These are phyloP conservation scores for Scalesia atractyloides DNA, from an alignment of 129 eudicot species.

Conservation along the genomic window DNA sequence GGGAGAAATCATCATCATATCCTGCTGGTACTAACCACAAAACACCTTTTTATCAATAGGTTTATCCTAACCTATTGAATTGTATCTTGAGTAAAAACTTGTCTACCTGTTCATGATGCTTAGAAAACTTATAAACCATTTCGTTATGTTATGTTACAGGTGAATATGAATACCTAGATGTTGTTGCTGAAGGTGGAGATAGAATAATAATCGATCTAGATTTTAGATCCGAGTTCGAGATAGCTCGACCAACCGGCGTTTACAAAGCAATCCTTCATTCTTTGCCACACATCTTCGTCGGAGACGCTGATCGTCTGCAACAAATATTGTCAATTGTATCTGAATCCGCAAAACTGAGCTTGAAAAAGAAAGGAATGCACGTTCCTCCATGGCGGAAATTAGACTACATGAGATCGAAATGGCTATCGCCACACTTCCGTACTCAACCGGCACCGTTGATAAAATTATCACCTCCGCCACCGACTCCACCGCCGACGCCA, in stretches of 20 bases:
- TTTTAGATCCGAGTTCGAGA: constrained; percentile 86
- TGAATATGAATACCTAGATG: constrained; percentile 80
- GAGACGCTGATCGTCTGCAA: constrained; percentile 68
- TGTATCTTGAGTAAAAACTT: too few species aligned
- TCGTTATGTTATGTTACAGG: too few species aligned
- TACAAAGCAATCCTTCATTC: constrained; percentile 65
- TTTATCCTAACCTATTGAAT: too few species aligned
- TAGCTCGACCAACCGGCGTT: constrained; percentile 74
- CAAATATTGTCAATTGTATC: constrained; percentile 56
- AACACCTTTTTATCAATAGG: too few species aligned
- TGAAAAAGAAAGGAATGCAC: constrained; percentile 83
- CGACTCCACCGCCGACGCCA: constrained; percentile 34
- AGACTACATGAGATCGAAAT: constrained; percentile 80
- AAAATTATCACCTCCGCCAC: not conserved
- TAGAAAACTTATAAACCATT: too few species aligned
- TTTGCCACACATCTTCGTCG: constrained; percentile 71
- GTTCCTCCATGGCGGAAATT: constrained; percentile 81
- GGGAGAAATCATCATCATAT: constrained; percentile 71
- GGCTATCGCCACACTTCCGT: constrained; percentile 54
- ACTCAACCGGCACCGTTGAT: not conserved
- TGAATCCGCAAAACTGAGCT: constrained; percentile 71
- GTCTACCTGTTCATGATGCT: too few species aligned
- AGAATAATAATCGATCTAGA: constrained; percentile 71
- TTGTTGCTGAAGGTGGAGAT: constrained; percentile 48
- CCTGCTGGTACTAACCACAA: constrained; percentile 70